Evolutionary conservation across 2,329 filamentous ascomycete species (phyloP).

Genomic region (Beauveria sp.): DNA sequence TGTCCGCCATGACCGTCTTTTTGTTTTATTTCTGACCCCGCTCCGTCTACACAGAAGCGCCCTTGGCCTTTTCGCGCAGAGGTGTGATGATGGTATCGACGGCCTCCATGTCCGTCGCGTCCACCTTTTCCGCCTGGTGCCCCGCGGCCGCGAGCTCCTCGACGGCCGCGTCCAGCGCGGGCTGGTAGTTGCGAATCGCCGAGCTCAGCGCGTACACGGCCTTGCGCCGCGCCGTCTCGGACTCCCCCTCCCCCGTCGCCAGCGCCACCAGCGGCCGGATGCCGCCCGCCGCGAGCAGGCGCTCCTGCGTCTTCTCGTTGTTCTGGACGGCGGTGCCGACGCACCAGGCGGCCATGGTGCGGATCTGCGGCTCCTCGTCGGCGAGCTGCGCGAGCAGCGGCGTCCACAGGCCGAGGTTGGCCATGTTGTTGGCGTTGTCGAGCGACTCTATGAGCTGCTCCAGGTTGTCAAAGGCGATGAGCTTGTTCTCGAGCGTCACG

Average conservation of each 20-base stretch:
- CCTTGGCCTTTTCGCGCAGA: constrained; percentile 48
- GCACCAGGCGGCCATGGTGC: constrained; percentile 89
- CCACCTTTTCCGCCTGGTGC: constrained; percentile 41
- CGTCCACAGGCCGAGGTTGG: constrained; percentile 70
- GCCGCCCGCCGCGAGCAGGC: constrained; percentile 53
- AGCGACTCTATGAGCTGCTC: constrained; percentile 87
- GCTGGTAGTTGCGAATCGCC: constrained; percentile 82
- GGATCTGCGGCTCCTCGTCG: constrained; percentile 61
- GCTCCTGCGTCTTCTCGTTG: constrained; percentile 79
- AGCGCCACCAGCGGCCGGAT: constrained; percentile 63
- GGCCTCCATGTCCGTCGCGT: constrained; percentile 80
- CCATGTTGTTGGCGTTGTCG: constrained; percentile 95
- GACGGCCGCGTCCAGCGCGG: constrained; percentile 63
- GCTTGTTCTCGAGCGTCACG: constrained; percentile 64
- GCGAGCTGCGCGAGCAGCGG: constrained; percentile 66
- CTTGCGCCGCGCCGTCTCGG: constrained; percentile 67
- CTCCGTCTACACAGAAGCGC: constrained; percentile 15
- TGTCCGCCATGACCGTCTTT: neutral
- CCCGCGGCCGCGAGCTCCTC: constrained; percentile 47
- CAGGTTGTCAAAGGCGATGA: constrained; percentile 88
- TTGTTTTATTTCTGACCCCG: no score
- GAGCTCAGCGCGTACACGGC: constrained; percentile 84
- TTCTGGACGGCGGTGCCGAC: constrained; percentile 94
- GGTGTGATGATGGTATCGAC: constrained; percentile 68
- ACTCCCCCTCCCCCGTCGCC: constrained; percentile 50